Percentiles rank a stretch among this genome's conserved stretches.
phyloP scores from a whole-genome alignment of 192 early-diverging fungal genomes.

The Entomortierella lignicola region DNA sequence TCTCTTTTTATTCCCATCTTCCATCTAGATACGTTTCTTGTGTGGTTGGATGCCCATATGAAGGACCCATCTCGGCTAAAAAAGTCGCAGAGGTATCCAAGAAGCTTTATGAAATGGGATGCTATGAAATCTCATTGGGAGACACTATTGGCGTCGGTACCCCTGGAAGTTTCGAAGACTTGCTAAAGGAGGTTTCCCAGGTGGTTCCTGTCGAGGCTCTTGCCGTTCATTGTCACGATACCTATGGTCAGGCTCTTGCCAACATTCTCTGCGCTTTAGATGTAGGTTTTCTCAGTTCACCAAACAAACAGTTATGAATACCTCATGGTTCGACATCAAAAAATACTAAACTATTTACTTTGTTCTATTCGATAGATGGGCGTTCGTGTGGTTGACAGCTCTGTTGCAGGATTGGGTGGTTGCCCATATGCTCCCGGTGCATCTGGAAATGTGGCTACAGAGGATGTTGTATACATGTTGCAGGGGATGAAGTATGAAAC shows the following conservation, averaged over 20 bases:
- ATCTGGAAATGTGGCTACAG: slow-evolving; percentile 96
- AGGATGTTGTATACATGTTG: slow-evolving; percentile 96
- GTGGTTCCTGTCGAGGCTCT: slow-evolving; percentile 80
- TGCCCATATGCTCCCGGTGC: slow-evolving; percentile 98
- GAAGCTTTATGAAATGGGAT: slow-evolving; percentile 87
- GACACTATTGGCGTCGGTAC: slow-evolving; percentile 97
- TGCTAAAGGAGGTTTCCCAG: slow-evolving; percentile 77
- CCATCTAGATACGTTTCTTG: slow-evolving; percentile 86
- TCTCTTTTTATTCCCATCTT: no score
- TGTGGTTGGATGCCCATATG: slow-evolving; percentile 95
- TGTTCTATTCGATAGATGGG: slow-evolving; percentile 65
- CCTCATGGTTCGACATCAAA: not conserved
- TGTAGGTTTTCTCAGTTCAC: slow-evolving; percentile 29
- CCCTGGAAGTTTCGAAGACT: slow-evolving; percentile 60
- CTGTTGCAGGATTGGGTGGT: slow-evolving; percentile 90
- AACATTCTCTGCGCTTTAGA: slow-evolving; percentile 88
- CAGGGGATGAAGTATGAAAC: slow-evolving; percentile 87
- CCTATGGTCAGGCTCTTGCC: slow-evolving; percentile 95
- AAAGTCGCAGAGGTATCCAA: slow-evolving; percentile 80
- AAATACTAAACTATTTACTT: not conserved
- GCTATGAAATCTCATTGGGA: slow-evolving; percentile 96
- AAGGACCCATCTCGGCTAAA: slow-evolving; percentile 77
- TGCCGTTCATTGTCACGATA: slow-evolving; percentile 97
- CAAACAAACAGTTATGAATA: not conserved
- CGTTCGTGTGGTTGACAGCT: slow-evolving; percentile 93